These are phyloP conservation scores for Plasmodium cynomolgi DNA, from an alignment of 169 alveolate species.

Conservation along the genomic window DNA sequence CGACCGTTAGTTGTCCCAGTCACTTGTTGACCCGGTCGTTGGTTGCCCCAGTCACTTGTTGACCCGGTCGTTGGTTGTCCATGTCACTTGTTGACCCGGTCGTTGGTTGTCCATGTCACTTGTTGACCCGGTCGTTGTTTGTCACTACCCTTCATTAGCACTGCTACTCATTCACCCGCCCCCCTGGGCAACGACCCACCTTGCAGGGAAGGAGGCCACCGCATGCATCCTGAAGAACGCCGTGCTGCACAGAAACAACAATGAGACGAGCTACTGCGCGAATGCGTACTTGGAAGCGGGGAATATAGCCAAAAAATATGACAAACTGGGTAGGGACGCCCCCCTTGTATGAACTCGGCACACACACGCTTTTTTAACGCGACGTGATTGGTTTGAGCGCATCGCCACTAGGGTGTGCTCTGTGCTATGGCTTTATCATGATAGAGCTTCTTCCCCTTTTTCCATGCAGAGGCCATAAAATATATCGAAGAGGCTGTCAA, in stretches of 20 bases:
- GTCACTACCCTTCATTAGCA: neutral
- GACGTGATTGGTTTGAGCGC: neutral
- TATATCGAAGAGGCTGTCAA: slow-evolving; percentile 69
- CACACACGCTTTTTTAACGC: neutral
- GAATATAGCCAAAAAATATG: slow-evolving; percentile 68
- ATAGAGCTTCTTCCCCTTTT: neutral
- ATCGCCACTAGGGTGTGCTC: too few species aligned
- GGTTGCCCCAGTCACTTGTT: too few species aligned
- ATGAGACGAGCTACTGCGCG: slow-evolving; percentile 68
- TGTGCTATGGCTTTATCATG: neutral
- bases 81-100: too few species aligned
- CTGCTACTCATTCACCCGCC: neutral
- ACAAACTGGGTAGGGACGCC: slow-evolving; percentile 33
- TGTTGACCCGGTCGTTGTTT: neutral
- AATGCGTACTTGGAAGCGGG: slow-evolving; percentile 72
- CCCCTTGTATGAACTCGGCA: neutral
- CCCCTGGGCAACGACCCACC: neutral
- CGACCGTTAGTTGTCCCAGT: too few species aligned
- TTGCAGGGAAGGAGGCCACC: slow-evolving; percentile 64
- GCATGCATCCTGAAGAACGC: slow-evolving; percentile 64
- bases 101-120: too few species aligned
- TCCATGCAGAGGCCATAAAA: slow-evolving; percentile 49
- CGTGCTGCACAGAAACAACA: slow-evolving; percentile 28
- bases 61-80: too few species aligned
- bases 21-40: too few species aligned